These are phyloP conservation scores for Anaeromyces robustus DNA, from an alignment of 192 early-diverging fungal genomes.

Conservation along the genomic window DNA sequence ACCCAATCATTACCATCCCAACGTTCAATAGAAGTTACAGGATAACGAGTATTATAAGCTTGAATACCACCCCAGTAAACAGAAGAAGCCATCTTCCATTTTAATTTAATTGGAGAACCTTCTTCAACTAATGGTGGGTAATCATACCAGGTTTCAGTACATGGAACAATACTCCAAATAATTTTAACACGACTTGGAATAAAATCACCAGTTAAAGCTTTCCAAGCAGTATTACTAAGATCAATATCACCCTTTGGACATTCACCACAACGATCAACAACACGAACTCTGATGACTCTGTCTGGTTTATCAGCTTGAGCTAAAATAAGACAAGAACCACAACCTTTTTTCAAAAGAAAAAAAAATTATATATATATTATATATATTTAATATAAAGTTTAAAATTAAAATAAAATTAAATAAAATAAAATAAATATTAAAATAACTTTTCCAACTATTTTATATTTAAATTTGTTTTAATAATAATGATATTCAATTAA, in stretches of 20 bases:
- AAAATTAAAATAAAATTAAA: no score
- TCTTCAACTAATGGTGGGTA: neutral
- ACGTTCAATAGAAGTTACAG: neutral
- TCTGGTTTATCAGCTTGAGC: neutral
- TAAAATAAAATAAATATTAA: no score
- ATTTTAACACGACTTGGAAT: neutral
- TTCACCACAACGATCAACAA: neutral
- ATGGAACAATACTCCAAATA: neutral
- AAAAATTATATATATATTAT: no score
- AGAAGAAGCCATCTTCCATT: neutral
- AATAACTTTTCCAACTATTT: no score
- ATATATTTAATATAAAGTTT: no score
- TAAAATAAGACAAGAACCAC: neutral
- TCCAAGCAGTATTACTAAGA: neutral
- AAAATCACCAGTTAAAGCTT: neutral
- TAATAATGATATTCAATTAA: no score
- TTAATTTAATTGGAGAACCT: neutral
- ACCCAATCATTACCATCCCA: neutral
- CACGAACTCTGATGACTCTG: neutral
- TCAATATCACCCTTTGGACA: neutral
- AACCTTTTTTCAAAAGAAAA: neutral
- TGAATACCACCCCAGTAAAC: neutral
- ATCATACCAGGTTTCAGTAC: neutral
- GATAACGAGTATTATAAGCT: neutral
- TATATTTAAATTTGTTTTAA: no score